These are phyloP conservation scores for Lentinus brumalis DNA, from an alignment of 768 basidiomycete species.

Conservation along the genomic window DNA sequence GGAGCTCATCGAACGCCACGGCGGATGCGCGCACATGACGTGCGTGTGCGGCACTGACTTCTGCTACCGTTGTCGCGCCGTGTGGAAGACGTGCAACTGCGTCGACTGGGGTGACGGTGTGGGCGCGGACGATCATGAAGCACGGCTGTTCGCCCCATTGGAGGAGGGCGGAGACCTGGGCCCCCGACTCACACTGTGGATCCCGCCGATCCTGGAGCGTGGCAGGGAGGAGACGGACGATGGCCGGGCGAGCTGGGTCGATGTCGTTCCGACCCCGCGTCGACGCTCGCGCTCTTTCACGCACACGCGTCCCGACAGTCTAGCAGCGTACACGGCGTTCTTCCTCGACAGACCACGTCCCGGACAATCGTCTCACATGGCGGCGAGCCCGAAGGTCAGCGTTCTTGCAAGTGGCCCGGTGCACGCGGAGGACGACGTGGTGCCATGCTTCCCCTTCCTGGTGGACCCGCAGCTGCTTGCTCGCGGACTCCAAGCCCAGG, in stretches of 20 bases:
- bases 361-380: neutral
- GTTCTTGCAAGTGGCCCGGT: neutral
- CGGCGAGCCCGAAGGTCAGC: neutral
- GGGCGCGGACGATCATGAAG: constrained; percentile 2
- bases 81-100: constrained; percentile 30
- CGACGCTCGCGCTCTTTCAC: neutral
- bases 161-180: constrained; percentile 2
- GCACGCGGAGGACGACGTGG: neutral
- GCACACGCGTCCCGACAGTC: constrained; percentile 38
- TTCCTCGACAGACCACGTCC: neutral
- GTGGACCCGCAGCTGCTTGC: constrained; percentile 3
- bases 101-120: constrained; percentile 13
- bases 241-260: neutral
- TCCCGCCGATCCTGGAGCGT: constrained; percentile 32
- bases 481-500: constrained; percentile 1
- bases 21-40: constrained; percentile 33
- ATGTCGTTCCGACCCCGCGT: neutral
- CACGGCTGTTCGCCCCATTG: constrained; percentile 4
- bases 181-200: constrained; percentile 15
- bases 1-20: constrained; percentile 28
- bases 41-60: constrained; percentile 29
- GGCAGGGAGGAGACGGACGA: neutral
- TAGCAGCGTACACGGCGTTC: constrained; percentile 28
- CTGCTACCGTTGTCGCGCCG: constrained; percentile 22
- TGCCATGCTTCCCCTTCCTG: neutral